Conservation (phyloP, 495 filamentous ascomycete species). For the Durotheca rogersii region DNA sequence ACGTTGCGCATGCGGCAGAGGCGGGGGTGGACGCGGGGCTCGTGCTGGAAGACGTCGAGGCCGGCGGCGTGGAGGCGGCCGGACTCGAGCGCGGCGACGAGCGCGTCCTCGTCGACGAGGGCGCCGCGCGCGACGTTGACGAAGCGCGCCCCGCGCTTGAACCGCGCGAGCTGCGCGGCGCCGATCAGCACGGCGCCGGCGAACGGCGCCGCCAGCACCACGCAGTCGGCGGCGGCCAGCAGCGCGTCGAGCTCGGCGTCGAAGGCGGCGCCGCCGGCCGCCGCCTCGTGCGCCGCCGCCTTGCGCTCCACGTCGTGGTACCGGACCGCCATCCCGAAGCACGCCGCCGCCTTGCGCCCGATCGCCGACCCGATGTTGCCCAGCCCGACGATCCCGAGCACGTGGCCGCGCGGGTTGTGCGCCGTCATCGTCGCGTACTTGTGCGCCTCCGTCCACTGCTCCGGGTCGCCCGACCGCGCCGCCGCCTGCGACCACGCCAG, state of each 20-base stretch:
- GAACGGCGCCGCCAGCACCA: constrained; percentile 60
- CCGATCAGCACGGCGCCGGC: constrained; percentile 47
- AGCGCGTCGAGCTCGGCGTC: constrained; percentile 51
- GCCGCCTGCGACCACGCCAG: constrained; percentile 56
- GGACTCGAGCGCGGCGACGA: constrained; percentile 52
- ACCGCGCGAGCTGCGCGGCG: constrained; percentile 41
- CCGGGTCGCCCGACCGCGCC: constrained; percentile 39
- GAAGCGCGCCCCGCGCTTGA: constrained; percentile 54
- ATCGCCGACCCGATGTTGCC: constrained; percentile 59
- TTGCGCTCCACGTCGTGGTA: constrained; percentile 59
- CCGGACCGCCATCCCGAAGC: constrained; percentile 57
- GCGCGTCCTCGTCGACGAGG: constrained; percentile 58
- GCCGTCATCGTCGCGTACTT: constrained; percentile 52
- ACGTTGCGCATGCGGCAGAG: constrained; percentile 44
- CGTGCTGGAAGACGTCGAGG: constrained; percentile 59
- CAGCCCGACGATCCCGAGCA: constrained; percentile 59
- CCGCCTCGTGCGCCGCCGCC: constrained; percentile 28
- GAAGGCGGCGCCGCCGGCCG: constrained; percentile 35
- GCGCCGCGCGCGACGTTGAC: constrained; percentile 62
- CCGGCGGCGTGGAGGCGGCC: constrained; percentile 52
- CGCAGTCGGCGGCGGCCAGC: constrained; percentile 53
- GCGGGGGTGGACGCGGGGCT: constrained; percentile 44
- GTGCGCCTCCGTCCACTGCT: constrained; percentile 55
- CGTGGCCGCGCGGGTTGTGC: constrained; percentile 50
- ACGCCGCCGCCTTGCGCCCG: constrained; percentile 52